Base-by-base conservation (phyloP, 2,329 filamentous ascomycete genomes). In the Ascosphaera apis region DNA sequence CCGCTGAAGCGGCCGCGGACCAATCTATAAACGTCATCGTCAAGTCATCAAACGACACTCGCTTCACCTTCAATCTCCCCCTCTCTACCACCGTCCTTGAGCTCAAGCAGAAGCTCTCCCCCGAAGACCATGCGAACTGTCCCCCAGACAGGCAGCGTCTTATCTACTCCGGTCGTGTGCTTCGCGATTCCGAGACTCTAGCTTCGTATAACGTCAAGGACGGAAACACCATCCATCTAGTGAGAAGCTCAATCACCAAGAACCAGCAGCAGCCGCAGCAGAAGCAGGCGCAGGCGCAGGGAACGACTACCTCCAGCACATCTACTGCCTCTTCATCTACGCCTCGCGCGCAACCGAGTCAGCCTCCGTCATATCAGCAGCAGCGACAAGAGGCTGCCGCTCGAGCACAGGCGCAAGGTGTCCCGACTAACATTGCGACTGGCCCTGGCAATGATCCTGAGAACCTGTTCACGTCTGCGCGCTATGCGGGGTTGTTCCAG, bases 141-240 rank as follows among this genome's bases (percentile, higher is more conserved):
- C 77, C 88, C 23, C 67, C 76, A 37, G 82, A 91, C 50, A 72
- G 83, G 46, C 86, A 95, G 60, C 80, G 88, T 41, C 66, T 98
- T 43, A 98, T 98, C 60, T 98, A 95, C 64, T 93, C 86, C 4
- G 88, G 88, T 36, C 76, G 86, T 41, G 86, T 98, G 41, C 72
- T 98, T 61, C 98, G 95, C 63, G 88, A 98, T 54, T 72, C 77
- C 40, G 86, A 98, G 48, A 75, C 78, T 0, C 62, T 98, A 31
- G 72, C 67, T 43, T 71, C 72, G 38, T 91, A 91, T 63, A 95
- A 93, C 65, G 84, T 98, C 57, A 93, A 93, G 65, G 67, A 81
- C 44, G 83, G 84, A 43, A 88, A 95, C 57, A 95, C 86, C 13
- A 73, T 98, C 46, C 88, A 98, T 55, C 69, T 98, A 48, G 88